Evolutionary conservation across 2,329 filamentous ascomycete genomes (phyloP).

Genomic region (Apiospora arundinis): DNA sequence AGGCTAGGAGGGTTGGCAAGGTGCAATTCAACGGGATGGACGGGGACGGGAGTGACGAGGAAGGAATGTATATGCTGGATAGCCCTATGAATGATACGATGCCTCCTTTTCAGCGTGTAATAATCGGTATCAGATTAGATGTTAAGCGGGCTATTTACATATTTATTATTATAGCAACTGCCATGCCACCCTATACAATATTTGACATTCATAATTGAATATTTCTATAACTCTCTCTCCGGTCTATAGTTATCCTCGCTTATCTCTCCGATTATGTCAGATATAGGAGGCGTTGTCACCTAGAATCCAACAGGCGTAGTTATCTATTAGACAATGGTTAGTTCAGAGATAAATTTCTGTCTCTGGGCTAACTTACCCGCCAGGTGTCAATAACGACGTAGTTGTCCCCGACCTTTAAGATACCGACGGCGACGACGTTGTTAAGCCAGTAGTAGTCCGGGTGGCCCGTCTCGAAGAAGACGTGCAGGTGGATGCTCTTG

Average conservation of each 20-base stretch:
- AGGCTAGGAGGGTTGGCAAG: neutral
- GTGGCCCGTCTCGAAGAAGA: slow-evolving; percentile 37
- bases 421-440: slow-evolving; percentile 38
- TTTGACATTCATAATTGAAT: neutral
- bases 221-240: neutral
- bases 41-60: neutral
- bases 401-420: slow-evolving; percentile 30
- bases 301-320: neutral
- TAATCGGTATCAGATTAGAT: neutral
- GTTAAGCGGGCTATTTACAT: slow-evolving; percentile 10
- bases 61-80: slow-evolving; percentile 15
- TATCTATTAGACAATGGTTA: neutral
- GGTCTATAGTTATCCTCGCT: no score
- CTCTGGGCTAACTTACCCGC: slow-evolving; percentile 30
- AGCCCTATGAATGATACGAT: slow-evolving; percentile 15
- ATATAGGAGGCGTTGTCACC: neutral
- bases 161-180: neutral
- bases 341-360: no score
- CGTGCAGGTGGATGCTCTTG: slow-evolving; percentile 33
- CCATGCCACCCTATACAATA: neutral
- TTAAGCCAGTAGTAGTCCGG: slow-evolving; percentile 41
- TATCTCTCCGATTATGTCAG: neutral
- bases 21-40: neutral
- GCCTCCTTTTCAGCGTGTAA: slow-evolving; percentile 11
- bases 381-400: slow-evolving; percentile 38